phyloP scores from a whole-genome alignment of 2,329 filamentous ascomycete species.

The Nemania abortiva region DNA sequence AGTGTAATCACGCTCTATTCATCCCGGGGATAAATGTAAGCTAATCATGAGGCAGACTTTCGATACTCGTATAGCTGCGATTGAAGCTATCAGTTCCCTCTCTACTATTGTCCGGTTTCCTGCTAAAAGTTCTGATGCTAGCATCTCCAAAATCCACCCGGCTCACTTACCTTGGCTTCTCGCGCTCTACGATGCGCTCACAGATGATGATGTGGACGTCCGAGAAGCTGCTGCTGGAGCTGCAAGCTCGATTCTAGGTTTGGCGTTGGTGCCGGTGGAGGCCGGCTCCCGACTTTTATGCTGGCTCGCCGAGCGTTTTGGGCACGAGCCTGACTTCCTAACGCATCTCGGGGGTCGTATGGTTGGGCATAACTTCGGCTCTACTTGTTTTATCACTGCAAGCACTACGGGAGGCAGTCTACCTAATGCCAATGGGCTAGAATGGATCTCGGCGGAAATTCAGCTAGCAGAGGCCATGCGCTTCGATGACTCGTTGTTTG shows the following conservation, averaged over 20 bases:
- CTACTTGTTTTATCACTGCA: conserved; percentile 26
- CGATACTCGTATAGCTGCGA: conserved; percentile 72
- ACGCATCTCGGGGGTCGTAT: conserved; percentile 59
- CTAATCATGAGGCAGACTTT: conserved; percentile 63
- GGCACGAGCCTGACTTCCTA: conserved; percentile 54
- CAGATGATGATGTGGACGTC: conserved; percentile 94
- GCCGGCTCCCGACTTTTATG: conserved; percentile 60
- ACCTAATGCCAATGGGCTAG: conserved; percentile 26
- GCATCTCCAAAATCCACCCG: conserved; percentile 35
- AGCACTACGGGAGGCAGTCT: conserved; percentile 24
- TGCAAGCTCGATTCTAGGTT: conserved; percentile 60
- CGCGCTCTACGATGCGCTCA: conserved; percentile 79
- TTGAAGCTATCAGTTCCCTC: conserved; percentile 66
- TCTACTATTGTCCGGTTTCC: conserved; percentile 50
- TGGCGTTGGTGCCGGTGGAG: conserved; percentile 60
- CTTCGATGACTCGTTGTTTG: conserved; percentile 79
- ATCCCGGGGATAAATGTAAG: background rate
- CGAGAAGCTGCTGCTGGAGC: conserved; percentile 72
- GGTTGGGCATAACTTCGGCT: conserved; percentile 50
- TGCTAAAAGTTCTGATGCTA: background rate
- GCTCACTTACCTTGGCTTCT: conserved; percentile 69
- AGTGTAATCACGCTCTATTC: conserved; percentile 36
- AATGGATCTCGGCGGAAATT: conserved; percentile 48
- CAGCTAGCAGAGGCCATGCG: conserved; percentile 62
- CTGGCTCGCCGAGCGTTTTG: conserved; percentile 57